Evolutionary conservation across 495 filamentous ascomycete genomes (phyloP).

Genomic region (Pyrenopolyporus hunteri): DNA sequence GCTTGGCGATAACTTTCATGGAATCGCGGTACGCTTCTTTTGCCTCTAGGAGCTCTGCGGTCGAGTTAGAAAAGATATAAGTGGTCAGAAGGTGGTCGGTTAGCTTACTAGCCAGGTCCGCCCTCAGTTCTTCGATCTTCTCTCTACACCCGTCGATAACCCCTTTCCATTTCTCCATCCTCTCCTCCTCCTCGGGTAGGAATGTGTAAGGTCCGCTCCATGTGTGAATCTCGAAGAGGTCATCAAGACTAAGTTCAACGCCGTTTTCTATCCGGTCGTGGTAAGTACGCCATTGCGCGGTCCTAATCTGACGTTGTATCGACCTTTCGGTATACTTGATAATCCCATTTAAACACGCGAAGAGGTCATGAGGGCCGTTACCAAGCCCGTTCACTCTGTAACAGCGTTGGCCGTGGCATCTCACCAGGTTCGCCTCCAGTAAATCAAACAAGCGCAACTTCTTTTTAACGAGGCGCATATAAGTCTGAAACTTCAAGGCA

Average conservation of each 20-base stretch:
- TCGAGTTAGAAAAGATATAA: slow-evolving; percentile 23
- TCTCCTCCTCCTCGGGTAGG: slow-evolving; percentile 30
- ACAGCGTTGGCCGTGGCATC: slow-evolving; percentile 32
- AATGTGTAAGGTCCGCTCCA: slow-evolving; percentile 34
- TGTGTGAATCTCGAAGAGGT: slow-evolving; percentile 35
- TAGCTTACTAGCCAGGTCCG: slow-evolving; percentile 26
- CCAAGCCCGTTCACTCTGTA: slow-evolving; percentile 30
- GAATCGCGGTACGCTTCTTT: slow-evolving; percentile 18
- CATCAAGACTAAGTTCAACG: slow-evolving; percentile 29
- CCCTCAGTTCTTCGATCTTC: slow-evolving; percentile 19
- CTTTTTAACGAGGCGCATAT: slow-evolving; percentile 42
- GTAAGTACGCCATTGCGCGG: slow-evolving; percentile 39
- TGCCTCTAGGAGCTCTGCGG: slow-evolving; percentile 32
- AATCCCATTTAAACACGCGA: slow-evolving; percentile 31
- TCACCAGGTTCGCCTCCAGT: not conserved
- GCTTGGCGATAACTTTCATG: slow-evolving; percentile 36
- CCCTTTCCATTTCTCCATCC: slow-evolving; percentile 25
- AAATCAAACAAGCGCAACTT: slow-evolving; percentile 21
- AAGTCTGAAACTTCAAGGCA: slow-evolving; percentile 50
- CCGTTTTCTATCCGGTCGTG: slow-evolving; percentile 18
- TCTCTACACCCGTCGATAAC: slow-evolving; percentile 25
- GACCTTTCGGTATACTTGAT: slow-evolving; percentile 28
- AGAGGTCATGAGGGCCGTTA: slow-evolving; percentile 23
- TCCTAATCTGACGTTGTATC: slow-evolving; percentile 30
- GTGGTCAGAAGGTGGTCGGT: not conserved